phyloP scores from a whole-genome alignment of 2,329 filamentous ascomycete species.

The Ramularia collo-cygni region DNA sequence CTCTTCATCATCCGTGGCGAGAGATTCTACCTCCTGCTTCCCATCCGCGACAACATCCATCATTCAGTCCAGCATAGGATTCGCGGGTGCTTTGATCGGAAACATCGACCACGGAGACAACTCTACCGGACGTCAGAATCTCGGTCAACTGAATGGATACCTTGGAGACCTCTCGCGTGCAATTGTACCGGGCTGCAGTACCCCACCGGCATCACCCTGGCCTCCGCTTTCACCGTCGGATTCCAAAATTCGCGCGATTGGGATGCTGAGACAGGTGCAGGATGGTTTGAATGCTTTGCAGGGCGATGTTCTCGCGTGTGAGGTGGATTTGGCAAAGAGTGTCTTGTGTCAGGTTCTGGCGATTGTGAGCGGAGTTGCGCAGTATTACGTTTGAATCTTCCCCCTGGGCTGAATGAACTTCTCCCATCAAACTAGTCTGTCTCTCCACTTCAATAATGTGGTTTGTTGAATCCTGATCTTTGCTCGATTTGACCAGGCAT shows the following conservation, averaged over 20 bases:
- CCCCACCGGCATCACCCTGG: slow-evolving; percentile 6
- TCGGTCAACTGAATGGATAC: slow-evolving; percentile 11
- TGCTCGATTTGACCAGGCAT: too few relatives aligned
- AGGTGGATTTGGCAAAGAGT: slow-evolving; percentile 3
- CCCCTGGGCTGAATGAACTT: too few relatives aligned
- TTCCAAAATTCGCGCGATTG: slow-evolving; percentile 7
- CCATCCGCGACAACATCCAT: slow-evolving; percentile 6
- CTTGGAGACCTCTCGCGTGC: slow-evolving; percentile 10
- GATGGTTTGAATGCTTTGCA: slow-evolving; percentile 8
- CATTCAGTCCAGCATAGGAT: slow-evolving; percentile 8
- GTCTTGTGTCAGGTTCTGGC: slow-evolving; percentile 10
- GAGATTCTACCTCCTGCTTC: slow-evolving; percentile 4
- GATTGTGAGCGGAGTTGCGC: slow-evolving; percentile 7
- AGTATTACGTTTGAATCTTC: slow-evolving; percentile 8
- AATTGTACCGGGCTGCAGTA: slow-evolving; percentile 8
- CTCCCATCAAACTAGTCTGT: too few relatives aligned
- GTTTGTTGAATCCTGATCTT: too few relatives aligned
- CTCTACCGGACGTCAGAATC: slow-evolving; percentile 8
- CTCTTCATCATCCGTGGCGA: slow-evolving; percentile 1
- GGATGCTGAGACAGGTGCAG: slow-evolving; percentile 10
- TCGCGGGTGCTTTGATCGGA: slow-evolving; percentile 10
- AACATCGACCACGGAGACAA: slow-evolving; percentile 10
- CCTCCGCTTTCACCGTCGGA: slow-evolving; percentile 8
- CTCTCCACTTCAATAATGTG: too few relatives aligned
- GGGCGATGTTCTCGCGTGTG: slow-evolving; percentile 7